These are phyloP conservation scores for Inonotus hispidus DNA, from an alignment of 1,284 basidiomycete species.

Conservation along the genomic window DNA sequence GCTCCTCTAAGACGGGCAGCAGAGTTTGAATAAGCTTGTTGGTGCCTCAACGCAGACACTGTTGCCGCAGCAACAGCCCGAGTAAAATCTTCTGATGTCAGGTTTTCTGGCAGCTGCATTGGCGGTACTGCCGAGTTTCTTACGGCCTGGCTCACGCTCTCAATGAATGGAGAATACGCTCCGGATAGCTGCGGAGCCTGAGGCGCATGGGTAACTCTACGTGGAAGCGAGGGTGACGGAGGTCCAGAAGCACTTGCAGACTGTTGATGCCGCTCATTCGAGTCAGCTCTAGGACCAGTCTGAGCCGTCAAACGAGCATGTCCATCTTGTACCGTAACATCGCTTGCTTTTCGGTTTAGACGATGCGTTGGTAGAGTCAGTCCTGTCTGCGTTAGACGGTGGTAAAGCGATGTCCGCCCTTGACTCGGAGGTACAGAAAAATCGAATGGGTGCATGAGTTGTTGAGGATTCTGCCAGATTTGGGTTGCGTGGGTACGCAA, in stretches of 20 bases:
- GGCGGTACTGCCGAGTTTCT: slow-evolving; percentile 54
- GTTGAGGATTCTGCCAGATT: slow-evolving; percentile 98
- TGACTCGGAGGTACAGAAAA: slow-evolving; percentile 38
- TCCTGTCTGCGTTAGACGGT: slow-evolving; percentile 47
- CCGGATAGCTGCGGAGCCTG: slow-evolving; percentile 26
- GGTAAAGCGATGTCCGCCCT: slow-evolving; percentile 71
- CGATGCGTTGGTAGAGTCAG: slow-evolving; percentile 15
- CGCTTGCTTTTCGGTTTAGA: slow-evolving; percentile 16
- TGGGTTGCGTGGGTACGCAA: slow-evolving; percentile 96
- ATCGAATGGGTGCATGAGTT: slow-evolving; percentile 68
- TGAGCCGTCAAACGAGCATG: slow-evolving; percentile 28
- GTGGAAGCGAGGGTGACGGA: slow-evolving; percentile 36
- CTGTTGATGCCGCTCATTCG: not conserved
- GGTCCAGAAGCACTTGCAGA: slow-evolving; percentile 16
- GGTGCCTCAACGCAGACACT: slow-evolving; percentile 77
- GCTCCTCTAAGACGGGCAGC: slow-evolving; percentile 36
- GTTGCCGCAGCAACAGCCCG: slow-evolving; percentile 88
- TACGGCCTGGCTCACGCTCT: slow-evolving; percentile 71
- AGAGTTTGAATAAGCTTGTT: slow-evolving; percentile 51
- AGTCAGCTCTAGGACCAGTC: slow-evolving; percentile 38
- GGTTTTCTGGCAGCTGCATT: slow-evolving; percentile 55
- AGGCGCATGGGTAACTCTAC: slow-evolving; percentile 56
- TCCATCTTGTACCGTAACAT: slow-evolving; percentile 10
- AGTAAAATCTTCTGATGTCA: slow-evolving; percentile 85
- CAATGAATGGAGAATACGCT: slow-evolving; percentile 62